These are phyloP conservation scores for Talaromyces sp. DNA, from an alignment of 2,329 filamentous ascomycete genomes.

Conservation along the genomic window DNA sequence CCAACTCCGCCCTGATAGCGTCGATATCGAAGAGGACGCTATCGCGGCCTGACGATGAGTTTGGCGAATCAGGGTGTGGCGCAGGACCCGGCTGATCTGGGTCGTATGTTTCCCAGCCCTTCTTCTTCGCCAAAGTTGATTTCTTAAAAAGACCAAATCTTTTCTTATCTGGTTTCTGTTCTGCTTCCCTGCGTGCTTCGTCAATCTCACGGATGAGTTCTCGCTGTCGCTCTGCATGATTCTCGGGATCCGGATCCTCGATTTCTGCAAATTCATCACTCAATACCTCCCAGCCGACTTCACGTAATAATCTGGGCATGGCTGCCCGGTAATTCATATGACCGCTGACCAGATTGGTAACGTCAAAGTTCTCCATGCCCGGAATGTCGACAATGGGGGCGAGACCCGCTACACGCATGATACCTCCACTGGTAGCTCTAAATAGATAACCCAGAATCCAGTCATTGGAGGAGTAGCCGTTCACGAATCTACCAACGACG, in stretches of 20 bases:
- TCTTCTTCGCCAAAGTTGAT: slow-evolving; percentile 69
- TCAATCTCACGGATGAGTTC: slow-evolving; percentile 97
- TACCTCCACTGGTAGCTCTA: slow-evolving; percentile 86
- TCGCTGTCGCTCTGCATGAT: slow-evolving; percentile 79
- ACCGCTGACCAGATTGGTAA: slow-evolving; percentile 78
- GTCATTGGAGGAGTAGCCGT: slow-evolving; percentile 89
- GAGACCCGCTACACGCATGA: slow-evolving; percentile 81
- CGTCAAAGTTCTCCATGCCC: slow-evolving; percentile 82
- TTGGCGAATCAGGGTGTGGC: slow-evolving; percentile 26
- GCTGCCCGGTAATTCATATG: slow-evolving; percentile 96
- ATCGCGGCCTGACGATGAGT: slow-evolving; percentile 30
- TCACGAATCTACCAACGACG: slow-evolving; percentile 88
- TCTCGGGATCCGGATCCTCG: slow-evolving; percentile 93
- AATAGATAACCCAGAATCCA: slow-evolving; percentile 98
- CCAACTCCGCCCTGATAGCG: slow-evolving; percentile 82
- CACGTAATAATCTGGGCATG: slow-evolving; percentile 81
- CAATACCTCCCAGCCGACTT: slow-evolving; percentile 86
- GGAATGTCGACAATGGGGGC: slow-evolving; percentile 70
- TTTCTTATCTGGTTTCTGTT: slow-evolving; percentile 70
- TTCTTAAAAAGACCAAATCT: slow-evolving; percentile 75
- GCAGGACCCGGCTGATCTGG: slow-evolving; percentile 48
- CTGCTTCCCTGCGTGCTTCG: slow-evolving; percentile 81
- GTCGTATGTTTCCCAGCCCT: slow-evolving; percentile 93
- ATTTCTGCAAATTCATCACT: slow-evolving; percentile 95
- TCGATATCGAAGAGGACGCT: slow-evolving; percentile 89